Evolutionary conservation across 129 eudicot species (phyloP).

Genomic region (Arctium lappa): DNA sequence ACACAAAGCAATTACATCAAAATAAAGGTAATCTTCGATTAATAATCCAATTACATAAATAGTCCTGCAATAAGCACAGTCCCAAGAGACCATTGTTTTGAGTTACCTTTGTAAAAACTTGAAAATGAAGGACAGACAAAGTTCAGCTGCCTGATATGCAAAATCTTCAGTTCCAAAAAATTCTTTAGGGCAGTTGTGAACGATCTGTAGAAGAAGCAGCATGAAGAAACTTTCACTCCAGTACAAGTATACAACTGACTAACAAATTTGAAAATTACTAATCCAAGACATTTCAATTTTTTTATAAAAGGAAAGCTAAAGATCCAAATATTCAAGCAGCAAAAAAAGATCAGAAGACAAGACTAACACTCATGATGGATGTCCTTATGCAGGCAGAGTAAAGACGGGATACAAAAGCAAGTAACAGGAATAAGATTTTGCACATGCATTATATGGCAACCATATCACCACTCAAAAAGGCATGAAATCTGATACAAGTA

Average conservation of each 20-base stretch:
- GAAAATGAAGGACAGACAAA: constrained; percentile 69
- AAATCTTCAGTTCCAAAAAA: constrained; percentile 61
- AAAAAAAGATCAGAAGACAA: neutral
- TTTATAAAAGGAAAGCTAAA: neutral
- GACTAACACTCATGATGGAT: neutral
- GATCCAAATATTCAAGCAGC: neutral
- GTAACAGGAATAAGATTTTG: no score
- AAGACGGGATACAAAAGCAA: neutral
- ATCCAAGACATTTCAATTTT: neutral
- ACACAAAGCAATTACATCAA: constrained; percentile 16
- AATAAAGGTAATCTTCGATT: neutral
- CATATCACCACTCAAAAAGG: neutral
- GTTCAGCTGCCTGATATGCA: constrained; percentile 59
- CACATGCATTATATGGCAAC: no score
- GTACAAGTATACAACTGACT: neutral
- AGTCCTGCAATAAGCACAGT: constrained; percentile 7
- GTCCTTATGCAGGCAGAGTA: neutral
- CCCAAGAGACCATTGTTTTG: neutral
- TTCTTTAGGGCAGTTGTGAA: constrained; percentile 79
- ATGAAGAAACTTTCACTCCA: constrained; percentile 15
- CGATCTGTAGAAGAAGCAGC: constrained; percentile 51
- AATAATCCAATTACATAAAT: neutral
- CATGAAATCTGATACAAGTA: neutral
- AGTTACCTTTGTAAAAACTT: constrained; percentile 56
- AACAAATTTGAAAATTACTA: neutral